phyloP scores from a whole-genome alignment of 2,329 filamentous ascomycete genomes.

The Tolypocladium amazonense region DNA sequence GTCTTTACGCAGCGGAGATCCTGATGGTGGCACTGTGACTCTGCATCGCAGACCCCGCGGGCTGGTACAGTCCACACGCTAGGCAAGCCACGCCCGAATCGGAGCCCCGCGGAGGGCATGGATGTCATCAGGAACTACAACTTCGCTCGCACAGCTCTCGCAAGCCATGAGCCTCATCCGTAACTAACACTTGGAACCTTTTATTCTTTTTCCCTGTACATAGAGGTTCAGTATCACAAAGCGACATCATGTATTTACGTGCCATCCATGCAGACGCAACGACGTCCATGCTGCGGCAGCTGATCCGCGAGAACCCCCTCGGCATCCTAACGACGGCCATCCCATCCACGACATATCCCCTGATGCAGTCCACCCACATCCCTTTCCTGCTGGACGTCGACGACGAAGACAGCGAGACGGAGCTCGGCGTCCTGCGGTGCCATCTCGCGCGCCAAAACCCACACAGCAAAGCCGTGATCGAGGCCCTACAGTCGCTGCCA shows the following conservation, averaged over 20 bases:
- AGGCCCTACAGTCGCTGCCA: slow-evolving; percentile 18
- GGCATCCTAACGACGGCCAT: slow-evolving; percentile 55
- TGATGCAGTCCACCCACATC: slow-evolving; percentile 50
- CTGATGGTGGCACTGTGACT: neutral
- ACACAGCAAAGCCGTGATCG: slow-evolving; percentile 50
- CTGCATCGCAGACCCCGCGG: neutral
- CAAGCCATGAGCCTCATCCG: neutral
- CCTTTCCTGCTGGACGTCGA: slow-evolving; percentile 46
- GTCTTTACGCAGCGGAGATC: neutral
- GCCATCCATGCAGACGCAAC: slow-evolving; percentile 39
- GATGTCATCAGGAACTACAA: neutral
- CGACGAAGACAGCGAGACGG: slow-evolving; percentile 26
- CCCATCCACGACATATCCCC: slow-evolving; percentile 31
- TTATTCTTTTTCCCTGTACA: neutral
- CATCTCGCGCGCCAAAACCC: slow-evolving; percentile 55
- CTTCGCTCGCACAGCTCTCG: neutral
- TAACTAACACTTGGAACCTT: neutral
- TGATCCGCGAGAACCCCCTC: slow-evolving; percentile 50
- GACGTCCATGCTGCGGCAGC: slow-evolving; percentile 36
- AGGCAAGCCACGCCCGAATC: neutral
- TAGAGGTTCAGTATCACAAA: neutral
- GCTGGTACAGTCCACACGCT: too few relatives aligned
- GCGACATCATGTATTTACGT: slow-evolving; percentile 44
- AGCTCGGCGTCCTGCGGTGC: slow-evolving; percentile 39
- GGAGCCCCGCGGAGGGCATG: neutral